A percentile compares a stretch with the other conserved stretches of the same genome.
Conservation (phyloP, 1,284 basidiomycete species). For the Ganoderma sinense region DNA sequence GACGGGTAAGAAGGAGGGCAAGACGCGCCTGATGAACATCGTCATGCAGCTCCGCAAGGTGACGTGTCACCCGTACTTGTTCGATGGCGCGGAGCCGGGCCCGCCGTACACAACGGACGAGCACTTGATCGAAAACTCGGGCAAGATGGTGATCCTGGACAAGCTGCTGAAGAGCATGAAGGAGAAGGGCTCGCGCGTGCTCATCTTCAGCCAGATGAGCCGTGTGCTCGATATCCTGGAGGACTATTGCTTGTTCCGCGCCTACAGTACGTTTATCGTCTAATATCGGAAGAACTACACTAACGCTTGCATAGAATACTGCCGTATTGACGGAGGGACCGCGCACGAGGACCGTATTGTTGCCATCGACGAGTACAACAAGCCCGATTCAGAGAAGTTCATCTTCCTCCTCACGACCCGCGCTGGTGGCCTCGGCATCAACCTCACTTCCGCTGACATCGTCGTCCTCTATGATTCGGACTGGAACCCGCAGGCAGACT, state of each 20-base stretch:
- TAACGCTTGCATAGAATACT: slow-evolving; percentile 77
- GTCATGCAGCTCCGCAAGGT: slow-evolving; percentile 97
- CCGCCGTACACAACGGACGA: slow-evolving; percentile 99
- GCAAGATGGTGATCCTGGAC: slow-evolving; percentile 98
- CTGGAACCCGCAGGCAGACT: slow-evolving; percentile 99
- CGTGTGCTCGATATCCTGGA: slow-evolving; percentile 93
- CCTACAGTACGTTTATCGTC: slow-evolving; percentile 70
- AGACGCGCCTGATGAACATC: slow-evolving; percentile 97
- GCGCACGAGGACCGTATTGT: slow-evolving; percentile 96
- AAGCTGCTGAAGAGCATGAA: slow-evolving; percentile 92
- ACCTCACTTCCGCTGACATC: slow-evolving; percentile 94
- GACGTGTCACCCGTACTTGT: slow-evolving; percentile 86
- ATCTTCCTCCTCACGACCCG: slow-evolving; percentile 97
- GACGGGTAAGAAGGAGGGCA: slow-evolving; percentile 98
- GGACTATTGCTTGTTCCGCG: slow-evolving; percentile 95
- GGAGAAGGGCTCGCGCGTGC: slow-evolving; percentile 91
- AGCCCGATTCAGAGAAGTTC: slow-evolving; percentile 94
- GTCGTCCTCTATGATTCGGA: slow-evolving; percentile 99
- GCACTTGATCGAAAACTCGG: slow-evolving; percentile 93
- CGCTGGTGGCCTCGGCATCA: slow-evolving; percentile 98
- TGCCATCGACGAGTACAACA: slow-evolving; percentile 99
- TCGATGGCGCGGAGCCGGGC: slow-evolving; percentile 94
- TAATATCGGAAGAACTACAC: too few relatives aligned
- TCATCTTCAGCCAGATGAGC: slow-evolving; percentile 99
- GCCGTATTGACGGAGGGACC: slow-evolving; percentile 95